phyloP scores from a whole-genome alignment of 495 filamentous ascomycete species.

The Xylaria intraflava region DNA sequence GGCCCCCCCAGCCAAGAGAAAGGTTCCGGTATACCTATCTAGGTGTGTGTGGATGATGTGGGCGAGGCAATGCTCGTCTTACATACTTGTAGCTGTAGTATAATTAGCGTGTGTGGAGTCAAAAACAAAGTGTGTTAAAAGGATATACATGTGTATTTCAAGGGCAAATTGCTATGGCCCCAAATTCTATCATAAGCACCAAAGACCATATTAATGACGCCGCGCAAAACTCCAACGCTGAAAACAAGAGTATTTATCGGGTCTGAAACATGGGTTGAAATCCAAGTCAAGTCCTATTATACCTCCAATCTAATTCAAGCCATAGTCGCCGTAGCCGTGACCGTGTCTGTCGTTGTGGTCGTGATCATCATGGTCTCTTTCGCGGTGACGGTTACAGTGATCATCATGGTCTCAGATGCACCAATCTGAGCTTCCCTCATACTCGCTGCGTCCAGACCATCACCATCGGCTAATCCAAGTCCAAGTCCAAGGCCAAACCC shows the following conservation, averaged over 20 bases:
- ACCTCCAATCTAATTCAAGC: background rate
- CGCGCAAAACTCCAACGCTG: constrained; percentile 9
- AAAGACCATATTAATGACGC: background rate
- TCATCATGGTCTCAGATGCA: background rate
- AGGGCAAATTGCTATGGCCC: constrained; percentile 3
- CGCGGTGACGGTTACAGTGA: constrained; percentile 11
- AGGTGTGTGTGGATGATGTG: too few relatives aligned
- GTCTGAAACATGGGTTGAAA: background rate
- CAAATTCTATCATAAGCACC: background rate
- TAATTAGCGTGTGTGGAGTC: too few relatives aligned
- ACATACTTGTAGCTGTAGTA: too few relatives aligned
- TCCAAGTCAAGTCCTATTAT: background rate
- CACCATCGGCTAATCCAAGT: background rate
- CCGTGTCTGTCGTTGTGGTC: background rate
- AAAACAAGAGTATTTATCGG: background rate
- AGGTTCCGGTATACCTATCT: too few relatives aligned
- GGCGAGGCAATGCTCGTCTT: too few relatives aligned
- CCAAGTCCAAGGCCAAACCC: background rate
- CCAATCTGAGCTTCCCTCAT: background rate
- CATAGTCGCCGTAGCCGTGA: constrained; percentile 6
- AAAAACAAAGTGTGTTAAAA: constrained; percentile 5
- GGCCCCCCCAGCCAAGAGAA: too few relatives aligned
- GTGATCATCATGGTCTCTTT: constrained; percentile 8
- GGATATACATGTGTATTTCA: constrained; percentile 7
- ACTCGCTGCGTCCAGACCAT: background rate